Evolutionary conservation across 257 asterid species (phyloP).

Genomic region (Nyctanthes arbortristis): DNA sequence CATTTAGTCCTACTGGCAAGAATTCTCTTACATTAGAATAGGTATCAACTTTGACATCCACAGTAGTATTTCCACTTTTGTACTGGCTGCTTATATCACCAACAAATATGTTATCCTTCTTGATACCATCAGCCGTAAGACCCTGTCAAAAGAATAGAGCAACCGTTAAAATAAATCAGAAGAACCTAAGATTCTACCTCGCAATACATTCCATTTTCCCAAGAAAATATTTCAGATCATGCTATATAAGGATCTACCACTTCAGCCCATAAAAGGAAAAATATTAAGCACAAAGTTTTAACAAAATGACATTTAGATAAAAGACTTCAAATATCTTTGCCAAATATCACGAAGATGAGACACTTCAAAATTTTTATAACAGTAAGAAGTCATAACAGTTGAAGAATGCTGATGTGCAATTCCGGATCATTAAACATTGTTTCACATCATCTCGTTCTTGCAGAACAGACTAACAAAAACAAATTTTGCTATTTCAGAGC

Average conservation of each 20-base stretch:
- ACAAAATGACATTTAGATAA: not conserved
- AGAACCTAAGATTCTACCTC: not conserved
- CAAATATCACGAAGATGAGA: not conserved
- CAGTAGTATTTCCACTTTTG: slow-evolving; percentile 61
- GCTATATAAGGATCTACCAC: not conserved
- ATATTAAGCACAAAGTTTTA: not conserved
- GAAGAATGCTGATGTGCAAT: not conserved
- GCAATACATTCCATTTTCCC: slow-evolving; percentile 1
- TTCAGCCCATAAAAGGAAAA: not conserved
- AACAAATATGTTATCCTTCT: slow-evolving; percentile 66
- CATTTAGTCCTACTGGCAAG: slow-evolving; percentile 7
- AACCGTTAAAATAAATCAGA: slow-evolving; percentile 7
- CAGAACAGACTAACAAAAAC: not conserved
- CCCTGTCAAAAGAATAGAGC: slow-evolving; percentile 49
- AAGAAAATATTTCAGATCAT: not conserved
- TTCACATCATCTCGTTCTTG: not conserved
- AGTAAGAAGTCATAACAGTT: not conserved
- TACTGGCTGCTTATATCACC: slow-evolving; percentile 75
- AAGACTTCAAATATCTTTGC: not conserved
- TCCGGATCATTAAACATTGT: not conserved
- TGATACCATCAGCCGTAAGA: slow-evolving; percentile 73
- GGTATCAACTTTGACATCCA: slow-evolving; percentile 83
- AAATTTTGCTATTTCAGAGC: not conserved
- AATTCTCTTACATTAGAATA: slow-evolving; percentile 64
- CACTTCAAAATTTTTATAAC: not conserved